phyloP scores from a whole-genome alignment of 1,284 basidiomycete genomes.

The Xerocomus amazonicus region DNA sequence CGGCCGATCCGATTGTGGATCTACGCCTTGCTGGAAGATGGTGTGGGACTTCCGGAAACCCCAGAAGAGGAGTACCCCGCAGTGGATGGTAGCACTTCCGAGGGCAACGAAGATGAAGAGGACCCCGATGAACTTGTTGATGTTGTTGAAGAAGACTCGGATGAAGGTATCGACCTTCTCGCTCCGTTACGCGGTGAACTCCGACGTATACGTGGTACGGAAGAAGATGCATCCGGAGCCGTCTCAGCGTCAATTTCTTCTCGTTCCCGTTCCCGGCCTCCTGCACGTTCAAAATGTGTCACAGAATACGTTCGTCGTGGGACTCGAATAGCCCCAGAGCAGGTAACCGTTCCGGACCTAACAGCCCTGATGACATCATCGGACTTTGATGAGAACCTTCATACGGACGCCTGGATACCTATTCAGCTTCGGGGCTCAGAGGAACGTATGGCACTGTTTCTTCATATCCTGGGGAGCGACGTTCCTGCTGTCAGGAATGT shows the following conservation, averaged over 20 bases:
- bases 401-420: conserved; percentile 32
- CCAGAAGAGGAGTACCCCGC: conserved; percentile 15
- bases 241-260: conserved; percentile 34
- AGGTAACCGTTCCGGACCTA: conserved; percentile 50
- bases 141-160: conserved; percentile 45
- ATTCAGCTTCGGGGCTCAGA: conserved; percentile 47
- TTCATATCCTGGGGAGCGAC: conserved; percentile 58
- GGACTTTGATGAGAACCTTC: conserved; percentile 27
- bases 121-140: conserved; percentile 59
- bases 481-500: conserved; percentile 45
- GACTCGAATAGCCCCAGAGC: conserved; percentile 57
- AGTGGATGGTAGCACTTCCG: conserved; percentile 13
- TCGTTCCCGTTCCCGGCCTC: conserved; percentile 28
- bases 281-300: conserved; percentile 40
- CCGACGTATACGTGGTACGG: conserved; percentile 47
- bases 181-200: conserved; percentile 69
- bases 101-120: conserved; percentile 26
- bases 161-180: conserved; percentile 47
- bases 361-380: conserved; percentile 43
- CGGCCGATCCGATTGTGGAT: conserved; percentile 61
- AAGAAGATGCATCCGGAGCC: conserved; percentile 10
- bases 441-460: conserved; percentile 55
- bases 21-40: conserved; percentile 67
- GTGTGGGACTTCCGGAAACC: conserved; percentile 51
- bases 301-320: conserved; percentile 74